phyloP scores from a whole-genome alignment of 2,329 filamentous ascomycete genomes.

The Alternaria conjuncta region DNA sequence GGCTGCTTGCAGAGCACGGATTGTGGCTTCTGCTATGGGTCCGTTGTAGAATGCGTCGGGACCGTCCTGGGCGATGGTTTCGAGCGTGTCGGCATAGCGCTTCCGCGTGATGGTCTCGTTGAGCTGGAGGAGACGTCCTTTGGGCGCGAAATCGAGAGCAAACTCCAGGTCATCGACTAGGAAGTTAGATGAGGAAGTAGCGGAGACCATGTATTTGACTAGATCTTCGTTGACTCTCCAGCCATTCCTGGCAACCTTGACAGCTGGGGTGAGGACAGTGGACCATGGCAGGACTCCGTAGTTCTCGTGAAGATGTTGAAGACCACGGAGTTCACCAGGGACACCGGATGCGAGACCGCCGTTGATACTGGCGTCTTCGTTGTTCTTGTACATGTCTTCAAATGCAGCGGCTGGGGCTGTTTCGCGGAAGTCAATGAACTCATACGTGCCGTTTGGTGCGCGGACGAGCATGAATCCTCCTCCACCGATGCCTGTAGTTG shows the following conservation, averaged over 20 bases:
- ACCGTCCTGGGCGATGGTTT: constrained; percentile 76
- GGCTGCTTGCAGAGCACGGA: constrained; percentile 68
- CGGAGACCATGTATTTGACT: constrained; percentile 71
- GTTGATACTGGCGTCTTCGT: constrained; percentile 69
- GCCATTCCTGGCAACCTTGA: constrained; percentile 66
- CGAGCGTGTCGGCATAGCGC: constrained; percentile 80
- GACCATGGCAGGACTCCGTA: constrained; percentile 67
- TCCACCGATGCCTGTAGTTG: constrained; percentile 75
- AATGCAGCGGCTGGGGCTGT: constrained; percentile 81
- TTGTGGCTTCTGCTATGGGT: constrained; percentile 73
- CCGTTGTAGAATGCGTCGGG: constrained; percentile 77
- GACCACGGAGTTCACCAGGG: constrained; percentile 76
- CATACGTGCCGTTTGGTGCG: constrained; percentile 74
- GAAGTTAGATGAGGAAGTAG: constrained; percentile 65
- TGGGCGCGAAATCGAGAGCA: constrained; percentile 87
- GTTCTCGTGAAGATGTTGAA: constrained; percentile 77
- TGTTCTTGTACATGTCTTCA: constrained; percentile 83
- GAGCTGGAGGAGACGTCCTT: constrained; percentile 72
- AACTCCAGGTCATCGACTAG: constrained; percentile 77
- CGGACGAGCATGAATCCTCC: constrained; percentile 90
- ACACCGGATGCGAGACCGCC: constrained; percentile 74
- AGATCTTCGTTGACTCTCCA: constrained; percentile 75
- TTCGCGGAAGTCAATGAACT: constrained; percentile 90
- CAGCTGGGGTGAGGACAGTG: constrained; percentile 74
- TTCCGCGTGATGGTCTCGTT: constrained; percentile 82